phyloP scores from a whole-genome alignment of 2,329 filamentous ascomycete species.

The Hymenoscyphus infarciens region DNA sequence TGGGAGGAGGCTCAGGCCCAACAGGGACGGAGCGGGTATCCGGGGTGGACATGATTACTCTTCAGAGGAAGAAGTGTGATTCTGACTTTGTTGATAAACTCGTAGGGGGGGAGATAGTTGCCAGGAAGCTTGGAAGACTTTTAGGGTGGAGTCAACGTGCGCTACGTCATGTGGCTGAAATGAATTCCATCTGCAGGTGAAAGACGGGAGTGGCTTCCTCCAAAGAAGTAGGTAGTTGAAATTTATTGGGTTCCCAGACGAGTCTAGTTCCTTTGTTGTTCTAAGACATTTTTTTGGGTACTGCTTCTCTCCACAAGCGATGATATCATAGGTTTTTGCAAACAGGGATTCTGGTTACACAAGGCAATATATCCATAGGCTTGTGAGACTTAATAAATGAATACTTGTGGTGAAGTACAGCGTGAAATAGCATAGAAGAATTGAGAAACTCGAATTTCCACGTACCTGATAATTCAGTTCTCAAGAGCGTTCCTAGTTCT shows the following conservation, averaged over 20 bases:
- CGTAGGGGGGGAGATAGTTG: neutral
- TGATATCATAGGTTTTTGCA: neutral
- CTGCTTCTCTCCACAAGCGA: neutral
- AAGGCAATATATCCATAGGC: neutral
- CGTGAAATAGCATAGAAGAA: too few relatives aligned
- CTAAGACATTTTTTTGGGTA: conserved; percentile 1
- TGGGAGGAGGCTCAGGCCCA: neutral
- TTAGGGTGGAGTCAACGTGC: neutral
- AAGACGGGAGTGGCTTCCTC: neutral
- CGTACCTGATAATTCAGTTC: neutral
- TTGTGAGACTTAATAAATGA: too few relatives aligned
- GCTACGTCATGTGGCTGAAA: neutral
- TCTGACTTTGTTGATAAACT: neutral
- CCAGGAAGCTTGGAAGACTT: neutral
- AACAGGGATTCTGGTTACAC: neutral
- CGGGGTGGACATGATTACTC: neutral
- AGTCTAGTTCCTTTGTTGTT: neutral
- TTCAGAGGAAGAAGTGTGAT: neutral
- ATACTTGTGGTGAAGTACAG: too few relatives aligned
- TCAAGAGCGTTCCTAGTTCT: too few relatives aligned
- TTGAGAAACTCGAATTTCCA: neutral
- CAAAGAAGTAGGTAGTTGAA: neutral
- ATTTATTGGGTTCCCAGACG: neutral
- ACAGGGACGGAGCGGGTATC: neutral
- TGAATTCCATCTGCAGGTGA: neutral